Conservation (phyloP, 345 rosid species). For the Salix suchowensis region DNA sequence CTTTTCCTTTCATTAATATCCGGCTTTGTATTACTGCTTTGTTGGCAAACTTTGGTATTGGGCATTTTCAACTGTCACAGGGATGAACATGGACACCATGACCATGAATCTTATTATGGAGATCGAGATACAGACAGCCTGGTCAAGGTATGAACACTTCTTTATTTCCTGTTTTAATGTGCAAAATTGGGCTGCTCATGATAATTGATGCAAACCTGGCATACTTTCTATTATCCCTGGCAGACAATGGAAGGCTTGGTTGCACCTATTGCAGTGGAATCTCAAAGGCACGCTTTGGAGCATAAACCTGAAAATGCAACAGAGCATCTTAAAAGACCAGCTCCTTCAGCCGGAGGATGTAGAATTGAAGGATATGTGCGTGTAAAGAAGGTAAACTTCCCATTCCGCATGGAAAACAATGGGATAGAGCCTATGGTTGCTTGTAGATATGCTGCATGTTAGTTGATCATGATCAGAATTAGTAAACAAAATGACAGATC, state of each 20-base stretch:
- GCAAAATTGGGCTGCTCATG: not conserved
- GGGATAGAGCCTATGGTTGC: not conserved
- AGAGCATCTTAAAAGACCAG: constrained; percentile 53
- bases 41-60: constrained; percentile 6
- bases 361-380: constrained; percentile 95
- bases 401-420: not conserved
- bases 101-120: constrained; percentile 98
- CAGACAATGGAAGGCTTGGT: constrained; percentile 75
- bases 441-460: constrained; percentile 1
- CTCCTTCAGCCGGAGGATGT: constrained; percentile 89
- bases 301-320: constrained; percentile 43
- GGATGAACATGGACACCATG: constrained; percentile 86
- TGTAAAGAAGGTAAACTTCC: constrained; percentile 70
- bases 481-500: not conserved
- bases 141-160: constrained; percentile 56
- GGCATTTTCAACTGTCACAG: constrained; percentile 37
- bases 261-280: constrained; percentile 57
- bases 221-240: constrained; percentile 16
- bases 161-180: not conserved
- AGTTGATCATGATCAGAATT: not conserved
- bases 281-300: constrained; percentile 50
- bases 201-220: not conserved
- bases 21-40: not conserved
- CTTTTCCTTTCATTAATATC: not conserved
- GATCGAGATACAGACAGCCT: constrained; percentile 94